A percentile compares a stretch with the other conserved stretches of the same genome.
Conservation (phyloP, 164 flowering plant species). For the Cinnamomum micranthum region DNA sequence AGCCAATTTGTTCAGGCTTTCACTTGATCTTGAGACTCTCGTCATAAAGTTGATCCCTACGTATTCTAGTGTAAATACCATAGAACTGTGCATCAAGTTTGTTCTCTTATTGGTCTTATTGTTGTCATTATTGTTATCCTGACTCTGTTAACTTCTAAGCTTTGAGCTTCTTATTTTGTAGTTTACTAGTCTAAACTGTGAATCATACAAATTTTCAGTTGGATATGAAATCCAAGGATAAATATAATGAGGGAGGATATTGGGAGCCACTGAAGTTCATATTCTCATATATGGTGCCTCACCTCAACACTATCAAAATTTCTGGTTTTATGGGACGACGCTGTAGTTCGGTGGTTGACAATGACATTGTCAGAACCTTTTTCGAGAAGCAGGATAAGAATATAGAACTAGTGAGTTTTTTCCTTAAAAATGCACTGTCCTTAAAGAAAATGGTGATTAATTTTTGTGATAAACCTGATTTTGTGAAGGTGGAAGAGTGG, state of each 20-base stretch:
- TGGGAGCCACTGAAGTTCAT: neutral
- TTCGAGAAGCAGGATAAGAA: neutral
- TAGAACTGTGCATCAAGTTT: neutral
- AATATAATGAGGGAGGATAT: neutral
- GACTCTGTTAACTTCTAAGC: too few relatives aligned
- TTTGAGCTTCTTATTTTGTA: too few relatives aligned
- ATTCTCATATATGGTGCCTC: neutral
- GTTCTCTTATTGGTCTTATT: too few relatives aligned
- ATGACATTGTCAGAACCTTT: too few relatives aligned
- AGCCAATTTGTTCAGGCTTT: neutral
- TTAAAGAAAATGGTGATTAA: neutral
- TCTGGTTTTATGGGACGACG: neutral
- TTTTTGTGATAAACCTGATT: neutral
- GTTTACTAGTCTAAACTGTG: too few relatives aligned
- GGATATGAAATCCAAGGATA: too few relatives aligned
- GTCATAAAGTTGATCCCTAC: neutral
- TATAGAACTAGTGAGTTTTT: neutral
- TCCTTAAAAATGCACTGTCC: neutral
- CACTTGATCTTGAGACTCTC: conserved; percentile 1
- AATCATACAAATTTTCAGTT: too few relatives aligned
- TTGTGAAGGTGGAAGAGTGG: neutral
- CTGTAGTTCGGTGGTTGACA: too few relatives aligned
- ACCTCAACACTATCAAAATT: neutral
- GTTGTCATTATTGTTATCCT: too few relatives aligned
- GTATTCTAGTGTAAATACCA: neutral